Evolutionary conservation across 2,329 filamentous ascomycete genomes (phyloP).

Genomic region (Mycocentrospora acerina): DNA sequence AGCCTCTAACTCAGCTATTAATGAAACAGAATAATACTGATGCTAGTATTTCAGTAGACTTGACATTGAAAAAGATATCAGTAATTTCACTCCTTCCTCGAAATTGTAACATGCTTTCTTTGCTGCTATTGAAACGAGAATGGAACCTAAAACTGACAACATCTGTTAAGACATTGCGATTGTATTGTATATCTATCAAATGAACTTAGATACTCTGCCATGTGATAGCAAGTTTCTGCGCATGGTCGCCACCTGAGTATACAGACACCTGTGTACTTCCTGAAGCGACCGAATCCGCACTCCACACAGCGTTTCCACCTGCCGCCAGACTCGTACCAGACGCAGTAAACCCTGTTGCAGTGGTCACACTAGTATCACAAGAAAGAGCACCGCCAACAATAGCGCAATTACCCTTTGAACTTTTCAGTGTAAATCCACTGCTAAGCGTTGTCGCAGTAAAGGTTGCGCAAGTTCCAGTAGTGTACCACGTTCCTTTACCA

Average conservation of each 20-base stretch:
- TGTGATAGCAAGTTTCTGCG: slow-evolving; percentile 36
- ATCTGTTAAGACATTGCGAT: too few relatives aligned
- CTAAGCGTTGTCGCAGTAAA: slow-evolving; percentile 55
- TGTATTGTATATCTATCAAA: too few relatives aligned
- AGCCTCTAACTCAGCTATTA: too few relatives aligned
- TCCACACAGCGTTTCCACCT: slow-evolving; percentile 45
- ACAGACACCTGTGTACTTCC: slow-evolving; percentile 49
- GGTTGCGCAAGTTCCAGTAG: slow-evolving; percentile 66
- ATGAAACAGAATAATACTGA: too few relatives aligned
- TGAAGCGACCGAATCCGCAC: slow-evolving; percentile 45
- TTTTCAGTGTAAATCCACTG: slow-evolving; percentile 35
- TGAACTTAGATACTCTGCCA: slow-evolving; percentile 42
- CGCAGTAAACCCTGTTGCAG: slow-evolving; percentile 46
- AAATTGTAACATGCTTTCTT: too few relatives aligned
- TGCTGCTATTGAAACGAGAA: too few relatives aligned
- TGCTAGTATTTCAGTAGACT: too few relatives aligned
- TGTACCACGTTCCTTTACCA: slow-evolving; percentile 66
- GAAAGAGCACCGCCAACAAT: slow-evolving; percentile 55
- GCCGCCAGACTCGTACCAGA: slow-evolving; percentile 40
- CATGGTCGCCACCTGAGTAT: slow-evolving; percentile 42
- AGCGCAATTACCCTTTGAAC: slow-evolving; percentile 51
- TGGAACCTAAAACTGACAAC: too few relatives aligned
- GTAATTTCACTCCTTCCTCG: too few relatives aligned
- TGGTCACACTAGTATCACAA: slow-evolving; percentile 54
- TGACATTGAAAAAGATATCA: too few relatives aligned